Evolutionary conservation across 225 moss, liverwort and hornwort genomes (phyloP), one percentile per base, ranked within the genome.

Genomic region (Sphagnum contortum): DNA sequence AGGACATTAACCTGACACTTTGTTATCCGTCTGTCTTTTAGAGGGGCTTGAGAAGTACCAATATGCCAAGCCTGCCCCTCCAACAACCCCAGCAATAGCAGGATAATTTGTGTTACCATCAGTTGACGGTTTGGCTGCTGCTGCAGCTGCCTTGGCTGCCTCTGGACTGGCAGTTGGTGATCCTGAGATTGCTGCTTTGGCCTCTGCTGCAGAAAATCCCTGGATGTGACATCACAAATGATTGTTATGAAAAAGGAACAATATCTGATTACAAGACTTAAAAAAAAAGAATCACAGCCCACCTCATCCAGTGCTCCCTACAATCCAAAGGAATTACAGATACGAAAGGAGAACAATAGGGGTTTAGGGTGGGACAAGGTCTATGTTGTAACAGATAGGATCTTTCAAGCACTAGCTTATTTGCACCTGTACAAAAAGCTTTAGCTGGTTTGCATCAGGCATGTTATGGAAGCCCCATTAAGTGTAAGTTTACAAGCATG

Each of bases 41-140:
- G 83, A 66, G 64, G 66, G 57, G 48, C 80, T 80, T 5, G 75
- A 68, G 8, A 84, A 78, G 71, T 84, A 84, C 84, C 84, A 84
- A 59, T 75, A 78, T 7, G 75, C 84, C 5, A 84, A 9, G 11
- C 80, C 84, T 69, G 78, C 47, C 44, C 8, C 84, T 69, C 84
- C 84, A 49, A 81, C 29, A 57, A 84, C 66, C 73, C 84, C 84
- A 67, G 80, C 84, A 67, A 84, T 81, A 64, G 78, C 80, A 54
- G 84, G 80, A 55, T 81, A 84, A 75, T 84, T 84, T 51, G 77
- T 69, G 49, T 48, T 75, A 66, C 72, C 73, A 69, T 84, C 80
- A 12, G 62, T 71, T 53, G 80, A 81, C 50, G 69, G 10, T 13
- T 84, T 80, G 4, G 71, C 73, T 44, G 59, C 59, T 49, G 79